These are phyloP conservation scores for Pichia gijzeniarum DNA, from an alignment of 805 yeast species.

Conservation along the genomic window DNA sequence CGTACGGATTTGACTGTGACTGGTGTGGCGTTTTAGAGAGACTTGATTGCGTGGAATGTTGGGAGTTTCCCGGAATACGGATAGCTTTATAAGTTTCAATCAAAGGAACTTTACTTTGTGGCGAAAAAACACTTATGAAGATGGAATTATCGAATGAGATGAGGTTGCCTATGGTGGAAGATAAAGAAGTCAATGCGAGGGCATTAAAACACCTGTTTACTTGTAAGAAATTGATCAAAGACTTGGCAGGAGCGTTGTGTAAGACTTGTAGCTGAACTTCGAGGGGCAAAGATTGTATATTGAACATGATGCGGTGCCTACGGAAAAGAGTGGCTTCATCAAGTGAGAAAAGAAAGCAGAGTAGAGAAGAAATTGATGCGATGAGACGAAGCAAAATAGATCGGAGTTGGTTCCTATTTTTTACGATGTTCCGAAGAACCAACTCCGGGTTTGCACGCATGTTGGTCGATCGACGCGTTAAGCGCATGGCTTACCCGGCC, in stretches of 20 bases:
- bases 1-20: background rate
- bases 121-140: slow-evolving; percentile 23
- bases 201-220: slow-evolving; percentile 9
- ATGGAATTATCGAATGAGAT: slow-evolving; percentile 6
- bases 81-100: slow-evolving; percentile 23
- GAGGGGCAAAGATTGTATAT: slow-evolving; percentile 14
- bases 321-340: too few relatives aligned
- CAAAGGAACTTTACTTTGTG: slow-evolving; percentile 20
- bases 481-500: too few relatives aligned
- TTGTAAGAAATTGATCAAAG: slow-evolving; percentile 12
- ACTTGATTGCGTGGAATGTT: background rate
- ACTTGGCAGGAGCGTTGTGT: slow-evolving; percentile 10
- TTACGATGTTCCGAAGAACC: too few relatives aligned
- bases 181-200: slow-evolving; percentile 5
- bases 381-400: too few relatives aligned
- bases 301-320: too few relatives aligned
- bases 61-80: slow-evolving; percentile 8
- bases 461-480: too few relatives aligned
- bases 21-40: background rate
- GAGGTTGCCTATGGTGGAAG: slow-evolving; percentile 1
- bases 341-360: too few relatives aligned
- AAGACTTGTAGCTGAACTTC: slow-evolving; percentile 22
- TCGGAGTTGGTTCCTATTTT: too few relatives aligned
- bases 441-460: too few relatives aligned
- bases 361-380: too few relatives aligned